These are phyloP conservation scores for Suillus luteus DNA, from an alignment of 768 basidiomycete genomes.

Conservation along the genomic window DNA sequence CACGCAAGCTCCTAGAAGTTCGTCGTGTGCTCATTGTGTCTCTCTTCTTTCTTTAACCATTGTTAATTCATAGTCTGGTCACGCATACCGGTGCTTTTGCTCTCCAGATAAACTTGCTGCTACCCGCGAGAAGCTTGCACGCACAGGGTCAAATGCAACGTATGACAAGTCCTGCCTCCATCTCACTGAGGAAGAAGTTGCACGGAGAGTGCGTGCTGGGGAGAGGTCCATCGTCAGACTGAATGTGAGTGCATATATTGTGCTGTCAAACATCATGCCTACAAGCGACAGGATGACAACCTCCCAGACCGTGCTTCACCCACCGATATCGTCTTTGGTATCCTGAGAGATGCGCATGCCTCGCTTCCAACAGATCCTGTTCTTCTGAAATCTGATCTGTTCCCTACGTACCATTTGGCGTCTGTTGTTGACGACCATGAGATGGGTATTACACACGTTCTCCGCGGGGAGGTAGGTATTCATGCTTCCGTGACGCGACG, in stretches of 20 bases:
- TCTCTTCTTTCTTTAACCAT: background rate
- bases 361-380: constrained; percentile 89
- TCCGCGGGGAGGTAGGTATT: constrained; percentile 81
- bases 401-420: constrained; percentile 96
- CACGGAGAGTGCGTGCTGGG: constrained; percentile 69
- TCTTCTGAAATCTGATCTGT: constrained; percentile 87
- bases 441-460: constrained; percentile 95
- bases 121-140: constrained; percentile 69
- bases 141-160: constrained; percentile 70
- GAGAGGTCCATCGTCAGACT: constrained; percentile 84
- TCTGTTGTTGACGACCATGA: constrained; percentile 94
- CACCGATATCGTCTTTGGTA: constrained; percentile 76
- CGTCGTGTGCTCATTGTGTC: constrained; percentile 13
- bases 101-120: constrained; percentile 65
- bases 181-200: constrained; percentile 84
- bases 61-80: constrained; percentile 57
- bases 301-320: constrained; percentile 53
- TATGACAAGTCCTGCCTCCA: constrained; percentile 91
- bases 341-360: constrained; percentile 69
- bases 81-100: constrained; percentile 97
- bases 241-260: constrained; percentile 58
- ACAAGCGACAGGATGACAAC: constrained; percentile 51
- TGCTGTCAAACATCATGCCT: constrained; percentile 7
- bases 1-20: constrained; percentile 77
- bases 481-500: background rate